Conservation (phyloP, 1,139 yeast genomes). For the Suhomyces taliae region DNA sequence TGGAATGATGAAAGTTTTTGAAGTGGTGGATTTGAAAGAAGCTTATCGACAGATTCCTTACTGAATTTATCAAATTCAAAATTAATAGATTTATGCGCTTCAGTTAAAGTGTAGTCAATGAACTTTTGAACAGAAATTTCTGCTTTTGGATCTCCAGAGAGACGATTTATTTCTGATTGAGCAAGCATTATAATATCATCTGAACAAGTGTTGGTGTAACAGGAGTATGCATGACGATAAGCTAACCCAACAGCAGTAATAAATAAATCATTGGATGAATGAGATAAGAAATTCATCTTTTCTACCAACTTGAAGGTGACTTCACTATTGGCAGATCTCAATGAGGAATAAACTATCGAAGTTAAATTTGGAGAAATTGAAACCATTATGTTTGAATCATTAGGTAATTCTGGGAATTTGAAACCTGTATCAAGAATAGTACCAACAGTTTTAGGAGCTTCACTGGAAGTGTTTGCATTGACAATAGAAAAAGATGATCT, state of each 20-base stretch:
- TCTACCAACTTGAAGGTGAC: constrained; percentile 34
- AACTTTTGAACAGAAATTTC: constrained; percentile 30
- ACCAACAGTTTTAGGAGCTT: constrained; percentile 33
- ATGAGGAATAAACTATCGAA: constrained; percentile 42
- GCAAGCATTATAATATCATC: constrained; percentile 67
- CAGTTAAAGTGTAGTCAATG: constrained; percentile 51
- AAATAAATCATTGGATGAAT: constrained; percentile 33
- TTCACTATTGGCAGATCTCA: constrained; percentile 18
- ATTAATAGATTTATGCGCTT: constrained; percentile 67
- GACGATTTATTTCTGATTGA: constrained; percentile 42
- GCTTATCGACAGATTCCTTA: constrained; percentile 67
- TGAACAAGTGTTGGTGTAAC: constrained; percentile 60
- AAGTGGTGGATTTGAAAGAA: constrained; percentile 70
- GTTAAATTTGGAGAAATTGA: constrained; percentile 61
- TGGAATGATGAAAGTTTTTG: constrained; percentile 68
- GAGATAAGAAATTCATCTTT: constrained; percentile 18
- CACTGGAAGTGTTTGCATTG: constrained; percentile 8
- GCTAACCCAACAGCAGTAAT: constrained; percentile 62
- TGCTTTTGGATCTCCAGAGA: constrained; percentile 13
- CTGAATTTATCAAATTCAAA: constrained; percentile 64
- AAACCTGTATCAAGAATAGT: constrained; percentile 62
- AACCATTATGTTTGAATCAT: constrained; percentile 34
- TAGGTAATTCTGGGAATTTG: constrained; percentile 33
- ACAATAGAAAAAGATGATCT: constrained; percentile 31
- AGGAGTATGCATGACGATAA: constrained; percentile 62